phyloP scores from a whole-genome alignment of 2,329 filamentous ascomycete genomes.

The Dactylellina haptotyla region DNA sequence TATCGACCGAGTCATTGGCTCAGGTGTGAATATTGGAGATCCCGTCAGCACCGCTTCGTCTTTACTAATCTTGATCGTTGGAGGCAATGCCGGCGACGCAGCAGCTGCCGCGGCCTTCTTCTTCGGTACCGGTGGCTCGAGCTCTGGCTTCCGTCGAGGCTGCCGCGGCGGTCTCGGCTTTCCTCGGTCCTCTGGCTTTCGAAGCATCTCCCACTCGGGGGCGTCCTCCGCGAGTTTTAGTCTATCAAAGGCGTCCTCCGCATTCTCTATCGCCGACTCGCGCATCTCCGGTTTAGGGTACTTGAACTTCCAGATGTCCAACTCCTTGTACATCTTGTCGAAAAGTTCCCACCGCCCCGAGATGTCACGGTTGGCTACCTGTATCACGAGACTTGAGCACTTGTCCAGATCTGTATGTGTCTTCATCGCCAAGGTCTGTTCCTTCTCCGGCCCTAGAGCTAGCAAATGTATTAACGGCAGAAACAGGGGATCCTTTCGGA shows the following conservation, averaged over 20 bases:
- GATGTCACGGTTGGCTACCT: slow-evolving; percentile 54
- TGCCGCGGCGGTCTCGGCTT: slow-evolving; percentile 49
- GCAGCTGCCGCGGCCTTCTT: slow-evolving; percentile 55
- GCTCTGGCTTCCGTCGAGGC: slow-evolving; percentile 36
- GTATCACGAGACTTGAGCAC: slow-evolving; percentile 56
- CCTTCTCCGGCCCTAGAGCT: slow-evolving; percentile 57
- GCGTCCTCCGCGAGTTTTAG: slow-evolving; percentile 55
- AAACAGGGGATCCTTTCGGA: slow-evolving; percentile 56
- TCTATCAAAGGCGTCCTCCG: slow-evolving; percentile 56
- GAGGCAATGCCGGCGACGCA: slow-evolving; percentile 41
- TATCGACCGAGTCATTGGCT: slow-evolving; percentile 54
- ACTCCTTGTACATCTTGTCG: slow-evolving; percentile 57
- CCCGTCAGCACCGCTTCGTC: slow-evolving; percentile 26
- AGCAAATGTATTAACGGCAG: slow-evolving; percentile 58
- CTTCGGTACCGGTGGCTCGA: slow-evolving; percentile 19
- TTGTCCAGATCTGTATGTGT: slow-evolving; percentile 57
- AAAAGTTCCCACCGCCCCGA: slow-evolving; percentile 57
- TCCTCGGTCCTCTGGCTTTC: slow-evolving; percentile 57
- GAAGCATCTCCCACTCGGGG: slow-evolving; percentile 57
- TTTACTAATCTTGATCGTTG: slow-evolving; percentile 51
- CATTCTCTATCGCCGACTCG: slow-evolving; percentile 57
- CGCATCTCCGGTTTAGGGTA: slow-evolving; percentile 56
- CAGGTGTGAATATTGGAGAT: slow-evolving; percentile 32
- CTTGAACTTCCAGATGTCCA: slow-evolving; percentile 58
- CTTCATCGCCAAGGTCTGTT: slow-evolving; percentile 57